Percentiles rank a stretch among this genome's conserved stretches.
Conservation (phyloP, 1,284 basidiomycete species). For the Leccinum solheimii region DNA sequence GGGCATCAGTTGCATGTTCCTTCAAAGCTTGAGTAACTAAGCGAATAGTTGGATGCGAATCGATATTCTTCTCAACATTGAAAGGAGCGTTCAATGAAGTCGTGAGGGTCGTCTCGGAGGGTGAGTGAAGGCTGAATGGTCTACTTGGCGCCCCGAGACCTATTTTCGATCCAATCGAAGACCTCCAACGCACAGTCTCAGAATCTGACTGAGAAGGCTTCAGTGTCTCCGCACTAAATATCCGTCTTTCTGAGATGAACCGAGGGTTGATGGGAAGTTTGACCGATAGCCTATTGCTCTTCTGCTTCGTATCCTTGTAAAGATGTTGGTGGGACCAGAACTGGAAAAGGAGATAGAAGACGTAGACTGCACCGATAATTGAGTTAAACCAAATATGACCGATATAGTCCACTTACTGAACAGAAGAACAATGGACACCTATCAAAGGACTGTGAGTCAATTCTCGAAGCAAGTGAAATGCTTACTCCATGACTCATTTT, state of each 20-base stretch:
- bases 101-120: conserved; percentile 31
- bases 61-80: conserved; percentile 10
- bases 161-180: conserved; percentile 15
- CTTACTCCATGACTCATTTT: conserved; percentile 84
- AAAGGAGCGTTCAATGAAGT: conserved; percentile 9
- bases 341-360: conserved; percentile 81
- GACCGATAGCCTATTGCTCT: conserved; percentile 42
- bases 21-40: conserved; percentile 21
- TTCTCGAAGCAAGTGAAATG: conserved; percentile 11
- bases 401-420: conserved; percentile 49
- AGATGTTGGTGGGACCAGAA: conserved; percentile 85
- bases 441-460: conserved; percentile 2
- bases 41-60: conserved; percentile 23
- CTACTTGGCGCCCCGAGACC: conserved; percentile 7
- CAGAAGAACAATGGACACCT: conserved; percentile 72
- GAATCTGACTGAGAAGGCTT: conserved; percentile 27
- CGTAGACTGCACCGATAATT: conserved; percentile 52
- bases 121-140: conserved; percentile 20
- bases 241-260: conserved; percentile 28
- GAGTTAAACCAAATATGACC: conserved; percentile 2
- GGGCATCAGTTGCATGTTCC: not conserved
- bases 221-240: conserved; percentile 26
- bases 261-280: conserved; percentile 37
- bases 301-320: conserved; percentile 60
- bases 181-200: conserved; percentile 17